Evolutionary conservation across 2,329 filamentous ascomycete species (phyloP).

Genomic region (Ceratocystis papillata): DNA sequence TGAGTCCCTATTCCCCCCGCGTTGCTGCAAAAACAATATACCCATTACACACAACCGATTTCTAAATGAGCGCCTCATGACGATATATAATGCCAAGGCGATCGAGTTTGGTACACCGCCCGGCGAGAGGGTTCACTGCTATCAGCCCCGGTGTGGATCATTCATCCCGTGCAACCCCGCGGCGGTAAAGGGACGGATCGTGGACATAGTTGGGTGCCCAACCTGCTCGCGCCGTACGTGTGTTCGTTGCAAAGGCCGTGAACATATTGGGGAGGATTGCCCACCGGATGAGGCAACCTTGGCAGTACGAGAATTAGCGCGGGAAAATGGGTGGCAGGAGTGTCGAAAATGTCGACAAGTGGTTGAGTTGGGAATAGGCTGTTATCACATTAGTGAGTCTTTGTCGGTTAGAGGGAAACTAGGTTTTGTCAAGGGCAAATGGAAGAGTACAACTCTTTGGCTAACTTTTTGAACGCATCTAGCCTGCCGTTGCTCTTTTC

Average conservation of each 20-base stretch:
- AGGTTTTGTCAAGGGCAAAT: not conserved
- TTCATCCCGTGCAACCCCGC: constrained; percentile 35
- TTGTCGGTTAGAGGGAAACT: not conserved
- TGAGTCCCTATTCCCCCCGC: constrained; percentile 45
- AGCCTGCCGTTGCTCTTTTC: constrained; percentile 37
- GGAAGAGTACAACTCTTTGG: constrained; percentile 5
- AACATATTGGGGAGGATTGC: constrained; percentile 39
- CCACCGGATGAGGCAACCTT: constrained; percentile 35
- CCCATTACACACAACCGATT: constrained; percentile 31
- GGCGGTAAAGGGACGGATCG: not conserved
- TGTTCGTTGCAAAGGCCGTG: constrained; percentile 38
- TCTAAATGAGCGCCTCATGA: constrained; percentile 32
- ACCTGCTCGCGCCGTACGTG: constrained; percentile 42
- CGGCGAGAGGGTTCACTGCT: constrained; percentile 42
- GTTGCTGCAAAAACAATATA: constrained; percentile 40
- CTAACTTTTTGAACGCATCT: not conserved
- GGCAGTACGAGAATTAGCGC: constrained; percentile 35
- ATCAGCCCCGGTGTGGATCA: constrained; percentile 33
- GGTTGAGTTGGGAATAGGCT: constrained; percentile 42
- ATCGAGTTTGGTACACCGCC: constrained; percentile 38
- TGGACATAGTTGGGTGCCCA: not conserved
- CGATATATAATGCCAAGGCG: constrained; percentile 36
- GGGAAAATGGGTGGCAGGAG: constrained; percentile 40
- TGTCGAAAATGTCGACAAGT: constrained; percentile 39
- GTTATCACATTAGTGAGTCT: constrained; percentile 47